Percentiles rank a stretch among this genome's conserved stretches.
phyloP scores from a whole-genome alignment of 768 basidiomycete genomes.

The Lactarius deliciosus region DNA sequence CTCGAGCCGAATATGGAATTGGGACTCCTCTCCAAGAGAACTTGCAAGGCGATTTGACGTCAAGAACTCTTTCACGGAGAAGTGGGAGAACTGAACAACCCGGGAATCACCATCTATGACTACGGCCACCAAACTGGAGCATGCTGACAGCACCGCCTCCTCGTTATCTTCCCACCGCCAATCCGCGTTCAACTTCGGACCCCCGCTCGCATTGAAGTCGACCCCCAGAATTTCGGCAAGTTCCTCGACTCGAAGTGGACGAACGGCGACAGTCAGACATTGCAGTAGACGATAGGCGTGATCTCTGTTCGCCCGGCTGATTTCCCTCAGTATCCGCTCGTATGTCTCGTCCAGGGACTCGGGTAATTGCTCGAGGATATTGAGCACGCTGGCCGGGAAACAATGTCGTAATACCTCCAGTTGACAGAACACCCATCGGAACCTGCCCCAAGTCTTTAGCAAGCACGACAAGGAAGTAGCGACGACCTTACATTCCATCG shows the following conservation, averaged over 20 bases:
- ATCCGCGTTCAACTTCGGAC: background rate
- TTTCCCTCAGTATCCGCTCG: background rate
- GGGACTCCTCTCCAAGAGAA: background rate
- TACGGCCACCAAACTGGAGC: too few relatives aligned
- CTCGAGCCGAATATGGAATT: background rate
- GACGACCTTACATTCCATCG: background rate
- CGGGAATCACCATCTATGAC: too few relatives aligned
- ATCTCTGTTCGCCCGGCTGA: background rate
- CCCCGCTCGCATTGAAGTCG: background rate
- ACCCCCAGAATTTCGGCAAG: background rate
- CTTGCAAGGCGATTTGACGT: background rate
- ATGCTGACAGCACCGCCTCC: too few relatives aligned
- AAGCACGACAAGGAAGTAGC: background rate
- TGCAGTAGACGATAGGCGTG: background rate
- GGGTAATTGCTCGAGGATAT: background rate
- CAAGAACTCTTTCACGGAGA: background rate
- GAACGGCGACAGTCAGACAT: too few relatives aligned
- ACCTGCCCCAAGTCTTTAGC: background rate
- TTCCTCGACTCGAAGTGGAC: background rate
- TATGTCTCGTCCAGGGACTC: constrained; percentile 5
- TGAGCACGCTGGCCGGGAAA: background rate
- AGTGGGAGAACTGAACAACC: too few relatives aligned
- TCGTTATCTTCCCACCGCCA: background rate
- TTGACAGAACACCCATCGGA: constrained; percentile 7
- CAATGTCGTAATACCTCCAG: background rate